Evolutionary conservation across 31 red algal species (phyloP).

Genomic region (Endocladia muricata): DNA sequence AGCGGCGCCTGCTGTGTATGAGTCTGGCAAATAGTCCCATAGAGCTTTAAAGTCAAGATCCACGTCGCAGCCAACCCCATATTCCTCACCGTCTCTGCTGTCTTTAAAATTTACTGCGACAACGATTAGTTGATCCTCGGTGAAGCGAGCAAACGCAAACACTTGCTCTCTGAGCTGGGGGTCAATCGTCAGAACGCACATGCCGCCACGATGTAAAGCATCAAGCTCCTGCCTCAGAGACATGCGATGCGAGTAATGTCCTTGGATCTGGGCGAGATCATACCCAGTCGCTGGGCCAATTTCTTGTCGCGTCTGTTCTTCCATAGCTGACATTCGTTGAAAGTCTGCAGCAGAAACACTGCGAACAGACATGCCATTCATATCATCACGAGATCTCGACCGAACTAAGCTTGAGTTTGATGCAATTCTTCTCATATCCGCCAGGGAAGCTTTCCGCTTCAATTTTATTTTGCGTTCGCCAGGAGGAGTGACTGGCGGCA

Average conservation of each 20-base stretch:
- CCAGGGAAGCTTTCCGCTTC: slow-evolving; percentile 58
- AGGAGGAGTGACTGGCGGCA: slow-evolving; percentile 50
- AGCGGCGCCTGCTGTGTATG: slow-evolving; percentile 34
- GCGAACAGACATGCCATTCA: slow-evolving; percentile 81
- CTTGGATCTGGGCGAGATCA: slow-evolving; percentile 89
- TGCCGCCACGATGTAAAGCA: slow-evolving; percentile 61
- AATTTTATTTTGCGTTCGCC: slow-evolving; percentile 48
- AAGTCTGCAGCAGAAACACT: slow-evolving; percentile 88
- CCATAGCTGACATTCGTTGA: slow-evolving; percentile 62
- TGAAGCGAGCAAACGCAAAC: slow-evolving; percentile 93
- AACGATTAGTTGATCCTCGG: slow-evolving; percentile 74
- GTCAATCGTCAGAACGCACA: slow-evolving; percentile 74
- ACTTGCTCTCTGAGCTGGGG: slow-evolving; percentile 86
- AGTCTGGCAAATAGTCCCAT: slow-evolving; percentile 71
- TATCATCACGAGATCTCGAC: slow-evolving; percentile 85
- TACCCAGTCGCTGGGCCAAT: slow-evolving; percentile 87
- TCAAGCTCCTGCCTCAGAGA: slow-evolving; percentile 69
- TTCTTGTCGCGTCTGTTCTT: slow-evolving; percentile 80
- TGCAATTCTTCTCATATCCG: slow-evolving; percentile 56
- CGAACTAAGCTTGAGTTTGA: slow-evolving; percentile 76
- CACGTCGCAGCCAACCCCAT: slow-evolving; percentile 53
- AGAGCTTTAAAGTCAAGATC: slow-evolving; percentile 75
- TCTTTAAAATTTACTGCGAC: slow-evolving; percentile 87
- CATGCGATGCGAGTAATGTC: slow-evolving; percentile 90
- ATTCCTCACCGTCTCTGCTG: slow-evolving; percentile 66